A percentile compares a stretch with the other conserved stretches of the same genome.
phyloP scores from a whole-genome alignment of 2,329 filamentous ascomycete species.

The Ophiocordyceps australis region DNA sequence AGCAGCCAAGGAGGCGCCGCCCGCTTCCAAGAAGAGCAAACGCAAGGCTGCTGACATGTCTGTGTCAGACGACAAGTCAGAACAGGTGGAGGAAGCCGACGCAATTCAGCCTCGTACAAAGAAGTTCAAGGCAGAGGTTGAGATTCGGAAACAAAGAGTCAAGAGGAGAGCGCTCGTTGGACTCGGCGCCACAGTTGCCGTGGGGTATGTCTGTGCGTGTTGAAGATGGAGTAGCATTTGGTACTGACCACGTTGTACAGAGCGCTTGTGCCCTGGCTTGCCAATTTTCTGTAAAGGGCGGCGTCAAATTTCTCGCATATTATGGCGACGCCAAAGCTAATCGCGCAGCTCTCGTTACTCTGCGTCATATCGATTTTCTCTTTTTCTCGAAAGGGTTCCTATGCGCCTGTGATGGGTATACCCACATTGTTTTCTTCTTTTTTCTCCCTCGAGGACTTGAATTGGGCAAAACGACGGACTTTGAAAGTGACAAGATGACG shows the following conservation, averaged over 20 bases:
- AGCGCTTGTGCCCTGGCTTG: not conserved
- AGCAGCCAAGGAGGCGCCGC: constrained; percentile 19
- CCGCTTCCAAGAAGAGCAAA: constrained; percentile 35
- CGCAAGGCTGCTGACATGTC: constrained; percentile 59
- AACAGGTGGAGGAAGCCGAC: constrained; percentile 17
- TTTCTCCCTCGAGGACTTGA: too few relatives aligned
- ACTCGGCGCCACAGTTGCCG: constrained; percentile 67
- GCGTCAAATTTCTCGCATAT: not conserved
- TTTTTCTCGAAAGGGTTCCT: too few relatives aligned
- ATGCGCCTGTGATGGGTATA: too few relatives aligned
- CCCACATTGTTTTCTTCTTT: too few relatives aligned
- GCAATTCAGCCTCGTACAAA: constrained; percentile 38
- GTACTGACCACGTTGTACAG: not conserved
- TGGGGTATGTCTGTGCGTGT: constrained; percentile 54
- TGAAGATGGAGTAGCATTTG: not conserved
- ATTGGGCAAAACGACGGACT: too few relatives aligned
- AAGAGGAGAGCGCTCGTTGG: constrained; percentile 74
- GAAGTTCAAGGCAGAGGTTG: constrained; percentile 63
- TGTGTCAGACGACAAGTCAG: constrained; percentile 37
- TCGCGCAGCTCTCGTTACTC: too few relatives aligned
- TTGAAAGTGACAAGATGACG: too few relatives aligned
- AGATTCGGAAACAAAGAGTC: constrained; percentile 71
- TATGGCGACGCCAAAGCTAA: too few relatives aligned
- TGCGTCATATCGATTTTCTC: too few relatives aligned
- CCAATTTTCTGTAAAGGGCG: not conserved